These are phyloP conservation scores for Quercus cerris DNA, from an alignment of 306 rosid species.

Conservation along the genomic window DNA sequence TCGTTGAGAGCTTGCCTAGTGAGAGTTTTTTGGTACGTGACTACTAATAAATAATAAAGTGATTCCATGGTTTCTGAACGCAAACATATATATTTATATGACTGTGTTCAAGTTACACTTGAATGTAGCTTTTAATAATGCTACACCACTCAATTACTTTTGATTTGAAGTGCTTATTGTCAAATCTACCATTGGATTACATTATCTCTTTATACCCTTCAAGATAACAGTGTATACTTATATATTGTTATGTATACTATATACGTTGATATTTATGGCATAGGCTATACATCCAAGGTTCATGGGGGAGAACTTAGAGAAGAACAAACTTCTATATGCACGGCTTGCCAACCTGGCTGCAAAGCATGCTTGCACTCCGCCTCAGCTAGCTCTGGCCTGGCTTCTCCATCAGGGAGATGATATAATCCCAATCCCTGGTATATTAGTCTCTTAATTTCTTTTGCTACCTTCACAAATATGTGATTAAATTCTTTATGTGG, in stretches of 20 bases:
- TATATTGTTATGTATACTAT: slow-evolving; percentile 5
- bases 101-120: too few species aligned
- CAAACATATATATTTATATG: not conserved
- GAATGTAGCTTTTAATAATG: too few species aligned
- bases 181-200: too few species aligned
- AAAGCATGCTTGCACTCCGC: slow-evolving; percentile 49
- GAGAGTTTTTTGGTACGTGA: slow-evolving; percentile 52
- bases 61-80: not conserved
- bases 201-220: too few species aligned
- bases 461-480: not conserved
- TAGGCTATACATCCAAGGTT: slow-evolving; percentile 65
- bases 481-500: not conserved
- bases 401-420: slow-evolving; percentile 64
- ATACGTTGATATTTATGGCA: slow-evolving; percentile 5
- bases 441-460: not conserved
- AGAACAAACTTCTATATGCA: slow-evolving; percentile 49
- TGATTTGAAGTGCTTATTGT: too few species aligned
- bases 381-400: slow-evolving; percentile 74
- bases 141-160: too few species aligned
- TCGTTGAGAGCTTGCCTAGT: slow-evolving; percentile 42
- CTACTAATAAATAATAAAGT: not conserved
- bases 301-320: slow-evolving; percentile 60
- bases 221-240: too few species aligned
- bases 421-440: slow-evolving; percentile 74
- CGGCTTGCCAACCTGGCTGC: slow-evolving; percentile 45